These are phyloP conservation scores for Yarrowia deformans DNA, from an alignment of 805 yeast genomes.

Conservation along the genomic window DNA sequence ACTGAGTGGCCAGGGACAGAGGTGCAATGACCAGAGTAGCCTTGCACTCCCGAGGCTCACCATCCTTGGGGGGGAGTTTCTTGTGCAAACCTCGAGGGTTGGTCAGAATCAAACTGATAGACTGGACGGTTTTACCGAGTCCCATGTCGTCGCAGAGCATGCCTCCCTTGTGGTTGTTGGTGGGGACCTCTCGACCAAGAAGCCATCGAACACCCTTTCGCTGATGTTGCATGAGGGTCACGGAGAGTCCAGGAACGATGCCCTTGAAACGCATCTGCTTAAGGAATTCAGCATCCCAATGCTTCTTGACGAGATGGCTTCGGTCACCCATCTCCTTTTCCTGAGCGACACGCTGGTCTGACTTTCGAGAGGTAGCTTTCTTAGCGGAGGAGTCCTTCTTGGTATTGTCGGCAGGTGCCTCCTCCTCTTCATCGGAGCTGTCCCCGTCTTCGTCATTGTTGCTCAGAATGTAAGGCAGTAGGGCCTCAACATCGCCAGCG, in stretches of 20 bases:
- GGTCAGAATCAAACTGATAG: conserved; percentile 67
- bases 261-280: conserved; percentile 34
- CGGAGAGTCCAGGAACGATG: conserved; percentile 50
- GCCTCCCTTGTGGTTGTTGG: conserved; percentile 55
- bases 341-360: conserved; percentile 14
- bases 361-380: conserved; percentile 1
- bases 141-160: conserved; percentile 92
- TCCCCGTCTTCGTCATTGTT: conserved; percentile 29
- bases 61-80: conserved; percentile 11
- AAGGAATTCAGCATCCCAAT: conserved; percentile 30
- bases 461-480: conserved; percentile 30
- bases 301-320: conserved; percentile 22
- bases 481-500: conserved; percentile 14
- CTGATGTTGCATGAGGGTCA: conserved; percentile 57
- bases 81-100: conserved; percentile 40
- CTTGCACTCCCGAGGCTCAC: conserved; percentile 27
- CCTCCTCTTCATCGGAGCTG: conserved; percentile 5
- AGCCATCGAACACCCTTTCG: conserved; percentile 56
- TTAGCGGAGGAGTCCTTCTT: neutral
- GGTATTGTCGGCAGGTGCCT: neutral
- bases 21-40: conserved; percentile 55
- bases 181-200: conserved; percentile 51
- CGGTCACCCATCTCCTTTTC: conserved; percentile 34
- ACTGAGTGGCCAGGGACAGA: conserved; percentile 54
- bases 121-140: conserved; percentile 83